Base-by-base conservation (phyloP, 1,284 basidiomycete genomes). In the Vanrija pseudolonga region DNA sequence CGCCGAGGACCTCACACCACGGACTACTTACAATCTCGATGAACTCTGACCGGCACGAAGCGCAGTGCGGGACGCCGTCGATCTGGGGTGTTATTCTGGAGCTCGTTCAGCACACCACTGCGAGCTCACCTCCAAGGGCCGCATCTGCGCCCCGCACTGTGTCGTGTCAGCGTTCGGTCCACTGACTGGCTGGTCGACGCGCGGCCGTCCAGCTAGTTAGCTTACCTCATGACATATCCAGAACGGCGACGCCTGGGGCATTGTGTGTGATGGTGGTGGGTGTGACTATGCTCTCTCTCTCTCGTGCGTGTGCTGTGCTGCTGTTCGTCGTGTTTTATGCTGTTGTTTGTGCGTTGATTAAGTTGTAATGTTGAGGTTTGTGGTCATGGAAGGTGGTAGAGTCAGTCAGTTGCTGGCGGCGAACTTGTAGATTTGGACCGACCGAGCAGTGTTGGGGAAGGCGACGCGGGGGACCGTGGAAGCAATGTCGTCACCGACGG, bases 151-250 rank as follows among this genome's bases (percentile, higher is more conserved):
- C 24, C 66, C 64, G 51, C 72, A 74, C 72, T 67, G 59, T 2
- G 28, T 12, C 15, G 11, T 20, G 52, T 59, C 32, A 61, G 55
- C 47, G 8, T n/a, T n/a, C 11, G 50, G 9, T 48, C 3, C 3
- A 5, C 38, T 15, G 22, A 6, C 45, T 6, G 22, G 20, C 41
- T 23, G 6, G 17, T 22, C n/a, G 23, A 19, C 37, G 24, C 22
- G 18, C 22, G 32, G 18, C 17, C 37, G 32, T 5, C 22, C n/a
- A n/a, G n/a, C n/a, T n/a, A n/a, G n/a, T n/a, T n/a, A n/a, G 45
- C 69, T 38, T 24, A 72, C 71, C 59, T 72, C 65, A 51, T 73
- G 71, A 45, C 71, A 73, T 2, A 72, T 57, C 71, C 71, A 73
- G 63, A 73, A 72, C 11, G 68, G 64, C 15, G 60, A 55, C 14